These are phyloP conservation scores for Quercus mongolica DNA, from an alignment of 306 rosid species.

Conservation along the genomic window DNA sequence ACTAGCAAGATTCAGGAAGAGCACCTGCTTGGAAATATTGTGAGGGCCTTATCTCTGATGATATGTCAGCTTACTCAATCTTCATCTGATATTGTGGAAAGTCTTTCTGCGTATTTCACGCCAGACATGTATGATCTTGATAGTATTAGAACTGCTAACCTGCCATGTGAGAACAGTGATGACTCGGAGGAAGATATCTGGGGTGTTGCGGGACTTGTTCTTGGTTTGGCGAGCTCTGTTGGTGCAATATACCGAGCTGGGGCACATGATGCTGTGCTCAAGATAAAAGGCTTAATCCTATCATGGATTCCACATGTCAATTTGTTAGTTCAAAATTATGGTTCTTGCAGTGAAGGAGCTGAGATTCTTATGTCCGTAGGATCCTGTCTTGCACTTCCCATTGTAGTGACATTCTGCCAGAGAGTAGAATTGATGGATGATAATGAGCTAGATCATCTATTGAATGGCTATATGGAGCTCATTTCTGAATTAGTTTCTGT, in stretches of 20 bases:
- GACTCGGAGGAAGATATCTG: conserved; percentile 82
- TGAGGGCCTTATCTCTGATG: conserved; percentile 49
- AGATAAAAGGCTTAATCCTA: conserved; percentile 60
- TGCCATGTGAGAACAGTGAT: conserved; percentile 36
- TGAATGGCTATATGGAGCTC: conserved; percentile 58
- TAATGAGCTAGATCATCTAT: conserved; percentile 52
- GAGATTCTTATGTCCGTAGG: conserved; percentile 65
- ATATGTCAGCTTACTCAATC: conserved; percentile 53
- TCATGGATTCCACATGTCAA: conserved; percentile 74
- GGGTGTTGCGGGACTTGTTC: conserved; percentile 95
- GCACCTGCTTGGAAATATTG: conserved; percentile 58
- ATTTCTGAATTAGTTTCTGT: conserved; percentile 67
- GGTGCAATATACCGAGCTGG: conserved; percentile 76
- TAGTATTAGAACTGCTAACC: conserved; percentile 29
- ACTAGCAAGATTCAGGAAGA: conserved; percentile 47
- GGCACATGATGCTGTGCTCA: conserved; percentile 58
- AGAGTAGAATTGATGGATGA: conserved; percentile 74
- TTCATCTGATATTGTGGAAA: conserved; percentile 54
- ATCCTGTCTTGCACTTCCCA: conserved; percentile 87
- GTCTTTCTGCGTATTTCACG: conserved; percentile 55
- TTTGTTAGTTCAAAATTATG: conserved; percentile 35
- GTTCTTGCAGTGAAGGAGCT: conserved; percentile 31
- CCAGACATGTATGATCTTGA: conserved; percentile 29
- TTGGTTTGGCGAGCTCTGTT: conserved; percentile 74
- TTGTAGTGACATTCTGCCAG: conserved; percentile 65